Evolutionary conservation across 2,329 filamentous ascomycete species (phyloP), one percentile per base, ranked within the genome.

Genomic region (Sporothrix brunneoviolacea): DNA sequence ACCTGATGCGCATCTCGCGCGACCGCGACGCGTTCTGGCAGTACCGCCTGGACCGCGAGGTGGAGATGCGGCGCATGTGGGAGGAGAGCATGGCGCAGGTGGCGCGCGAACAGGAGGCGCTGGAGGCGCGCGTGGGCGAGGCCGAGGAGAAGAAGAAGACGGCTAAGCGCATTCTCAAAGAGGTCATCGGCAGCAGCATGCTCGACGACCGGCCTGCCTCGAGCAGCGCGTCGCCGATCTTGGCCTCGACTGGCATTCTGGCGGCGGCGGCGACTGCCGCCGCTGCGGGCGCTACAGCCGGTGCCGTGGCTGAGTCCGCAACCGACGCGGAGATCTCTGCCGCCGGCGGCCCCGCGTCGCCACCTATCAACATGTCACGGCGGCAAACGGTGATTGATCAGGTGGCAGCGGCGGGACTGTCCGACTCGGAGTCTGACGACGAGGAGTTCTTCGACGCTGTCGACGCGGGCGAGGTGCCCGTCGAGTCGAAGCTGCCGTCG

Each of bases 21-120:
- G 93, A 98, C 63, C 86, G 94, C 46, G 93, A 98, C 67, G 83
- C 89, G 1, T 95, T 95, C 65, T 98, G 93, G 93, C 91, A 97
- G 66, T 94, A 95, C 64, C 84, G 91, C 13, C 74, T 98, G 36
- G 91, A 95, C 59, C 84, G 90, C 48, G 93, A 98, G 69, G 84
- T 84, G 38, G 88, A 95, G 64, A 85, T 97, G 70, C 83, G 93
- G 33, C 84, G 88, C 53, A 88, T 98, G 82, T 98, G 93, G 93
- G 93, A 98, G 68, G 93, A 98, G 62, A 97, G 91, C 68, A 96
- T 98, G 93, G 90, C 93, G 9, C 84, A 91, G 60, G 86, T 98
- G n/a, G 93, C 91, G 16, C 83, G 82, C 50, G 93, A 98, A 65
- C 93, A 98, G 60, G 93, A 97, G 67, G 80, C 90, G 46, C 77